Evolutionary conservation across 228 moss, liverwort and hornwort species (phyloP), one percentile per base, ranked within the genome.

Genomic region (Sphagnum magellanicum): DNA sequence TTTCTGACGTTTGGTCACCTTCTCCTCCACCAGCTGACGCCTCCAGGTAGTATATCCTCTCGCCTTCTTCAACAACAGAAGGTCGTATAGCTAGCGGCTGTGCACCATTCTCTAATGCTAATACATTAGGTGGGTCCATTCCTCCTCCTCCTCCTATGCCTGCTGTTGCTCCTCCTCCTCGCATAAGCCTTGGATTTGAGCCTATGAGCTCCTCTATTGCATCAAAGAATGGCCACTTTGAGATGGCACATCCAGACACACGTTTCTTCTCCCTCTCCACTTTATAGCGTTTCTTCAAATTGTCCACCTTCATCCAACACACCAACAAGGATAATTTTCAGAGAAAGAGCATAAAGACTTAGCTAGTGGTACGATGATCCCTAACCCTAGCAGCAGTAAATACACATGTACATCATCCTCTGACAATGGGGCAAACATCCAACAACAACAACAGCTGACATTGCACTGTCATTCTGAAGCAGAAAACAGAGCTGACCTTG

Each of bases 281-380:
- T 70, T 86, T 86, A 73, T 79, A 86, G 4, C 86, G 82, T 68
- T 86, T 86, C 77, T 86, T 86, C 61, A 86, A 58, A 53, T 86
- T 86, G 50, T 86, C 86, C 17, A 86, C 86, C 82, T 86, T 63
- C 32, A 32, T 32, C 32, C 32, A 32, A 32, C 32, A 32, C 32
- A 32, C 32, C 32, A 32, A 32, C 32, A 32, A 32, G 32, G 32
- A 32, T 32, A 32, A 32, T 32, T 32, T 32, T 32, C 32, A 32
- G 32, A 0, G 32, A 32, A 32, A 32, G 32, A 32, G 32, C 32
- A 32, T 32, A 32, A 32, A 32, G 32, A 32, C 32, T 32, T 2
- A 32, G 32, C 3, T 32, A 32, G 32, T 32, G 3, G 32, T 32
- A 32, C 32, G 32, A 32, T 32, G 32, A 32, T 32, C 32, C 32